Evolutionary conservation across 2,329 filamentous ascomycete genomes (phyloP).

Genomic region (Xylaria sp.): DNA sequence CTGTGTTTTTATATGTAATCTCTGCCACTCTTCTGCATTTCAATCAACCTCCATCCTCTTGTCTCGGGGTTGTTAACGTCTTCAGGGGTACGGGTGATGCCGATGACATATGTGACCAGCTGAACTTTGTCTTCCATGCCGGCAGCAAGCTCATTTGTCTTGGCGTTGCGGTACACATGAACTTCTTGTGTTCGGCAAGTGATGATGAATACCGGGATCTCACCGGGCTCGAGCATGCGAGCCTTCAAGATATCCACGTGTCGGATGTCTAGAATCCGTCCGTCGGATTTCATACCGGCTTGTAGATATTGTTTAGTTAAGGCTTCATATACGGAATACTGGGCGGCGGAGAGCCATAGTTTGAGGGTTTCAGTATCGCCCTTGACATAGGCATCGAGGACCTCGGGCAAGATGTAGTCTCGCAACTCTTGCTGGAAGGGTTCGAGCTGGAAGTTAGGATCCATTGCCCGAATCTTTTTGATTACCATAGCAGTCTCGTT

Average conservation of each 20-base stretch:
- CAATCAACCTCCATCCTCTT: conserved; percentile 94
- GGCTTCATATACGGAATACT: conserved; percentile 97
- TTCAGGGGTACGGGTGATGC: conserved; percentile 91
- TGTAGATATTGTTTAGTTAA: conserved; percentile 95
- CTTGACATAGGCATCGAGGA: conserved; percentile 97
- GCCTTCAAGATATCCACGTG: conserved; percentile 89
- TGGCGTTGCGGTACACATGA: conserved; percentile 93
- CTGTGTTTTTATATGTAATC: conserved; percentile 73
- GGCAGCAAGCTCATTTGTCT: conserved; percentile 87
- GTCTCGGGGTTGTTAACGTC: conserved; percentile 98
- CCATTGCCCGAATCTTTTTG: conserved; percentile 97
- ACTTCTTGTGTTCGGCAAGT: conserved; percentile 97
- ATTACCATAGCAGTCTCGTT: conserved; percentile 98
- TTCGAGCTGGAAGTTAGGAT: conserved; percentile 93
- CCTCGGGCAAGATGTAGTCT: conserved; percentile 97
- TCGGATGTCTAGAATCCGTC: conserved; percentile 93
- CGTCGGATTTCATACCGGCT: conserved; percentile 92
- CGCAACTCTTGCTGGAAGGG: conserved; percentile 94
- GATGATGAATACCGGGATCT: conserved; percentile 95
- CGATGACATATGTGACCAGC: conserved; percentile 97
- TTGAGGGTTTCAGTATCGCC: conserved; percentile 91
- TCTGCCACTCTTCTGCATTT: conserved; percentile 97
- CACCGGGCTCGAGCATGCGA: conserved; percentile 83
- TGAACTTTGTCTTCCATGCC: conserved; percentile 99
- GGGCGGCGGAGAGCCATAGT: conserved; percentile 94